Evolutionary conservation across 83 land plant genomes (phyloP), one percentile per base, ranked within the genome.

Genomic region (Thuja plicata): DNA sequence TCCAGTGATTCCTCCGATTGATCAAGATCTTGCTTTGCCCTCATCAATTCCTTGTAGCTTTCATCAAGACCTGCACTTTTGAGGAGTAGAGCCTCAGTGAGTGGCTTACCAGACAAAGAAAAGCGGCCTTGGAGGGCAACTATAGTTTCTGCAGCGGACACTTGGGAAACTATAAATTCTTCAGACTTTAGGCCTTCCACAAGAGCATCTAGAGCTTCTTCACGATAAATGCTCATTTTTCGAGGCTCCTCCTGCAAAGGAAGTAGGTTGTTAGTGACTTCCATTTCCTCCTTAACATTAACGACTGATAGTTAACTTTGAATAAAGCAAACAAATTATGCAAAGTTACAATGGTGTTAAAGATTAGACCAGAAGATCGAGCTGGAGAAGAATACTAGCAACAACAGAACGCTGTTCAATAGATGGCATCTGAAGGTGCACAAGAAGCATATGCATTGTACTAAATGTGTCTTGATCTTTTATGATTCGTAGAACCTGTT

Each of bases 331-430:
- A 2, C 11, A 37, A 17, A 2, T 48, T 4, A 66, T 37, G 27
- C 66, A 54, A 11, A 50, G 52, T 43, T 91, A 60, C 5, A 62
- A 76, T 34, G 35, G 40, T 88, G 1, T 24, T 70, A 13, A 21
- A 66, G 27, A 8, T 86, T 19, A 27, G 76, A 94, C 95, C 95
- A 94, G 87, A 74, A 94, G 92, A 89, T 94, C 95, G 46, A 94
- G 93, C 88, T 94, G 95, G 73, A 94, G 92, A 85, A 94, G 95
- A 90, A 94, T 92, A 84, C 90, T 73, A 37, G 95, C 93, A 43
- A 90, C 87, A 12, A 71, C 60, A 60, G 93, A 89, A 86, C 92
- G 91, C 78, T 94, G 94, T 89, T 94, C 93, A 87, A 90, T 90
- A 16, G 95, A 92, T 62, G 94, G 90, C 91, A 89, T 91, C 73